Base-by-base conservation (phyloP, 345 rosid genomes). In the Linum usitatissimum region DNA sequence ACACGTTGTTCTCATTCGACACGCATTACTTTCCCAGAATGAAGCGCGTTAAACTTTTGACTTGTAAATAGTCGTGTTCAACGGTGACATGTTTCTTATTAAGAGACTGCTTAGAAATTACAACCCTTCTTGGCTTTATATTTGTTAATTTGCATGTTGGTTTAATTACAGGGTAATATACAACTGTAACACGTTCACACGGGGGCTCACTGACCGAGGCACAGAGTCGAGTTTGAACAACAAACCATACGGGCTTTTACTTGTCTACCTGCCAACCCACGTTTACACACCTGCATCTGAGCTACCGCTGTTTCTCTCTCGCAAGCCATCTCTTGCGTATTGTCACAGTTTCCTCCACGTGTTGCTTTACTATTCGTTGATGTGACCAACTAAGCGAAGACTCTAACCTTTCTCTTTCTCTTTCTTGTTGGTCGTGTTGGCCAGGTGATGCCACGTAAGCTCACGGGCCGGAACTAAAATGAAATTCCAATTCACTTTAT, bases 401-500 rank as follows among this genome's bases (percentile, higher is more conserved):
- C 8, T 40, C 48, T 40, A 40, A 40, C 48, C 48, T 12, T 40
- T 40, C 13, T 40, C n/a, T n/a, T n/a, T 14, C 15, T 42, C 51
- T 45, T 45, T 15, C 51, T 45, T 45, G 51, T 45, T 10, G 51
- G 10, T 45, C 49, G 8, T 13, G 8, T 13, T 14, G 49, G 10
- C 49, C 49, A 3, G 28, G 36, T 6, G 36, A 31, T 31, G 36
- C 3, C 36, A 31, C 36, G 36, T 31, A 31, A 54, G 57, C 9
- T 17, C 57, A 18, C 23, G 21, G 10, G 57, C 21, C 57, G 57
- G 30, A 21, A 15, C 30, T 6, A 28, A 55, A 19, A 55, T 3
- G 19, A 55, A 28, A 69, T 63, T 74, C 74, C 65, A 71, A 75
- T 77, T 75, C 83, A 77, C 51, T 15, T 45, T 15, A 45, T 45